Evolutionary conservation across 129 eudicot species (phyloP), one percentile per base, ranked within the genome.

Genomic region (Solidago caesia): DNA sequence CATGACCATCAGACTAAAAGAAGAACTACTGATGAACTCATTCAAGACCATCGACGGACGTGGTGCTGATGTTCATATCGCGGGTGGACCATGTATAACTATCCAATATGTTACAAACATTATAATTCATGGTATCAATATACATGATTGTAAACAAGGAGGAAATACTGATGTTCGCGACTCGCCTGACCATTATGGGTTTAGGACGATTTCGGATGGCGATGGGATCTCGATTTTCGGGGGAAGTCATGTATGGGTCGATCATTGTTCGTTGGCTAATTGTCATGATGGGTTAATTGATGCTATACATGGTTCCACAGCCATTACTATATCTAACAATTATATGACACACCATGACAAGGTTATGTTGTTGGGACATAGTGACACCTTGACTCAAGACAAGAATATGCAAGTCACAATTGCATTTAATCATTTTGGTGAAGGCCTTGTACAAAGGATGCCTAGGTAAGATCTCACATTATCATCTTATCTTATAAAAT

Each of bases 351-450:
- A 82, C 63, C 96, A 92, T 82, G 83, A 92, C 67, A 89, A 92
- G 83, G 97, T 92, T 59, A 92, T 92, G 97, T 72, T 92, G 5
- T 81, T 92, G 71, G 96, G 97, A 8, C 94, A 89, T 42, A 89
- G 94, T 75, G 97, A 92, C 45, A 66, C 80, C 9, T 82, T 27
- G 12, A 72, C 80, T 13, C 79, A 67, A 49, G 97, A 92, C 77
- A 89, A 87, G 82, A 85, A 80, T 65, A 92, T 92, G 97, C 96
- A 90, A 68, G 96, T 90, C 44, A 90, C 96, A n/a, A 85, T 90
- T 59, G 96, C 96, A 9, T 90, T 90, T 68, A 90, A 90, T 81
- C 96, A 90, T 73, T 90, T 90, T 81, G 96, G 93, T 56, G 96
- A 90, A 82, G 97, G 97, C 21, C 92, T 90, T 67, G 91, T 87